phyloP scores from a whole-genome alignment of 345 rosid genomes.

The Bruguiera parviflora region DNA sequence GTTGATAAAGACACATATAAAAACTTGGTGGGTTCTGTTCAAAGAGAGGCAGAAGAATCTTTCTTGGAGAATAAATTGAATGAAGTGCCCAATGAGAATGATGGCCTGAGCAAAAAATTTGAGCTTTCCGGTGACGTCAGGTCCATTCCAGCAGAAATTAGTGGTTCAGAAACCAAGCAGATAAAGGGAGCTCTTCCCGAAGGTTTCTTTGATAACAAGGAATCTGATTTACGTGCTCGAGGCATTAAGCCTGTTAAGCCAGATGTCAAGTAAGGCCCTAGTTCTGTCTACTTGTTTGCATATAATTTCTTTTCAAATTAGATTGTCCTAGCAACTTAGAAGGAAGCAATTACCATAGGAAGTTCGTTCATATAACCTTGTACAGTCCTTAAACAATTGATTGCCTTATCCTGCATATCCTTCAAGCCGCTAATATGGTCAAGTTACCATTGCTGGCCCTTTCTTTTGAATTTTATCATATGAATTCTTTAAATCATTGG shows the following conservation, averaged over 20 bases:
- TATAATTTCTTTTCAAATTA: no score
- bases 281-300: not conserved
- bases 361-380: no score
- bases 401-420: no score
- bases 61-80: conserved; percentile 18
- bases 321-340: no score
- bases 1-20: conserved; percentile 10
- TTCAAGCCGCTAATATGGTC: no score
- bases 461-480: no score
- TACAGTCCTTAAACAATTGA: no score
- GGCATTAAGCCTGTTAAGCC: conserved; percentile 86
- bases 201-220: conserved; percentile 92
- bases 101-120: conserved; percentile 13
- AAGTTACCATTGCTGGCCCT: no score
- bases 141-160: conserved; percentile 22
- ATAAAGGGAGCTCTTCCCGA: conserved; percentile 78
- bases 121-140: conserved; percentile 36
- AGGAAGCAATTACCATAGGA: no score
- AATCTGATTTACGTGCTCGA: conserved; percentile 94
- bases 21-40: conserved; percentile 10
- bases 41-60: conserved; percentile 13
- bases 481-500: no score
- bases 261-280: conserved; percentile 74
- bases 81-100: conserved; percentile 18
- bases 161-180: conserved; percentile 40